Percentiles rank a stretch among this genome's conserved stretches.
These are phyloP conservation scores for Trifolium pratense DNA, from an alignment of 306 rosid genomes.

Conservation along the genomic window DNA sequence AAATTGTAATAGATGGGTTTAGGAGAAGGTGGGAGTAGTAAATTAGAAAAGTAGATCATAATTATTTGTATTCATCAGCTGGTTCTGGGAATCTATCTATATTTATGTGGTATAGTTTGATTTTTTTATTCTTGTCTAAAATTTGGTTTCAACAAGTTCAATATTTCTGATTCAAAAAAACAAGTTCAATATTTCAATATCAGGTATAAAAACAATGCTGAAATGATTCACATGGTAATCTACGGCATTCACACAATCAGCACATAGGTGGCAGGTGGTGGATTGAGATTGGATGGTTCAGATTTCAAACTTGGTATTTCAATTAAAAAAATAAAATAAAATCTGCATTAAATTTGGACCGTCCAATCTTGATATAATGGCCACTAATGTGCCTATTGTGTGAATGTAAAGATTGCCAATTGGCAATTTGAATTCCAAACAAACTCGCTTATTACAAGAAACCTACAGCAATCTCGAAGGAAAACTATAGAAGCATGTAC, in stretches of 20 bases:
- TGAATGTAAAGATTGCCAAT: too few species aligned
- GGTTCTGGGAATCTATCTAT: slow-evolving; percentile 11
- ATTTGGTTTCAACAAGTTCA: slow-evolving; percentile 14
- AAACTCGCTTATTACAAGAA: not conserved
- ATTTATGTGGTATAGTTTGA: slow-evolving; percentile 19
- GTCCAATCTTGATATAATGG: too few species aligned
- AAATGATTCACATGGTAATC: not conserved
- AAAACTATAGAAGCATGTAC: too few species aligned
- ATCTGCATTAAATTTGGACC: not conserved
- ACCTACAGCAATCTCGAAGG: too few species aligned
- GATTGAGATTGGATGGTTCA: not conserved
- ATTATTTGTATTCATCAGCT: slow-evolving; percentile 23
- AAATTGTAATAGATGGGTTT: slow-evolving; percentile 24
- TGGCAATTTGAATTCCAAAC: not conserved
- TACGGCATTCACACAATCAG: not conserved
- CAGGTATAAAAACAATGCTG: not conserved
- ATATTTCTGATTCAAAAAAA: too few species aligned
- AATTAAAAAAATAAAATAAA: not conserved
- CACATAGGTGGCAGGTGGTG: not conserved
- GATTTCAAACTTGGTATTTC: not conserved
- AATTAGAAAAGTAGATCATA: slow-evolving; percentile 21
- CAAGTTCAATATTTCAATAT: not conserved
- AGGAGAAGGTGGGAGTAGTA: not conserved
- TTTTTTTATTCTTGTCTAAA: not conserved
- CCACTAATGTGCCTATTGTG: too few species aligned